Conservation (phyloP, 352 stramenopile species). For the Pythium brachiatum region DNA sequence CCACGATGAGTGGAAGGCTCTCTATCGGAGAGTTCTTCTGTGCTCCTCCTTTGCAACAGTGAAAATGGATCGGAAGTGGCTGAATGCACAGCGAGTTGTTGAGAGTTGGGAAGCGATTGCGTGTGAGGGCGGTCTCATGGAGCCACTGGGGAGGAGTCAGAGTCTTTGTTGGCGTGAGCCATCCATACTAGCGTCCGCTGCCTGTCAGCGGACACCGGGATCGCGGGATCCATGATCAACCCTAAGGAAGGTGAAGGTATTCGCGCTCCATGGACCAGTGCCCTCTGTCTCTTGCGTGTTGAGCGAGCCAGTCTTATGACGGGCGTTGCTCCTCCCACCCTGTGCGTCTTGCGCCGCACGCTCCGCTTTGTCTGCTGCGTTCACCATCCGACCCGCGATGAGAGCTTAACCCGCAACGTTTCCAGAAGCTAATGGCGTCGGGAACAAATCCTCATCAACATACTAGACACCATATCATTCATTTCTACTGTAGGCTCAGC, state of each 20-base stretch:
- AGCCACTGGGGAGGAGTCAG: background rate
- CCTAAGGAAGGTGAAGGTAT: constrained; percentile 77
- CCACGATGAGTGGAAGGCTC: background rate
- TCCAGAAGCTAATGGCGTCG: constrained; percentile 28
- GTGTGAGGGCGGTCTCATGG: background rate
- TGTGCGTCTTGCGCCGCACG: constrained; percentile 19
- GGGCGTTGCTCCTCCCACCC: constrained; percentile 4
- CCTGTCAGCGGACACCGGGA: constrained; percentile 49
- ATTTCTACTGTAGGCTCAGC: too few species aligned
- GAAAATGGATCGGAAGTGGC: constrained; percentile 11
- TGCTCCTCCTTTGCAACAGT: constrained; percentile 22
- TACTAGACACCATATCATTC: constrained; percentile 2
- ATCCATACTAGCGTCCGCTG: constrained; percentile 44
- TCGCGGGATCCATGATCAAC: constrained; percentile 80
- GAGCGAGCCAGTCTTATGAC: background rate
- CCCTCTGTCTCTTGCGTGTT: background rate
- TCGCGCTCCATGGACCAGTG: constrained; percentile 20
- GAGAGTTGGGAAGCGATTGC: constrained; percentile 20
- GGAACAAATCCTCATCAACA: constrained; percentile 57
- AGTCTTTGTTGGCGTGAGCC: too few species aligned
- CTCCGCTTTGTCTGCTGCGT: constrained; percentile 2
- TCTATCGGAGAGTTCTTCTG: background rate
- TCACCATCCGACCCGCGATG: constrained; percentile 33
- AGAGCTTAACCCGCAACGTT: constrained; percentile 48
- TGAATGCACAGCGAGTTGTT: constrained; percentile 2